Conservation (phyloP, 2,329 filamentous ascomycete species). For the Tothia fuscella region DNA sequence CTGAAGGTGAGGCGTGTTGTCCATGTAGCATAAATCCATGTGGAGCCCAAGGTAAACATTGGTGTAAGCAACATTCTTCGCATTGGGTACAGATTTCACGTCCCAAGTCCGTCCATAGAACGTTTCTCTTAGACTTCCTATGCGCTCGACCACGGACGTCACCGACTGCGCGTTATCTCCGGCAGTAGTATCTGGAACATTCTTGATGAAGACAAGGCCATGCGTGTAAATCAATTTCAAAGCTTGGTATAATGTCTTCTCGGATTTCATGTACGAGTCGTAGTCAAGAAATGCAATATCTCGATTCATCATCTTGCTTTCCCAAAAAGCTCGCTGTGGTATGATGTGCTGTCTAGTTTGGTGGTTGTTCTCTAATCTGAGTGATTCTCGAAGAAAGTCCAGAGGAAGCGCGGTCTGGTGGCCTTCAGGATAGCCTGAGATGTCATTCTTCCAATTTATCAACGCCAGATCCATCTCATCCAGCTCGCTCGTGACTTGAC, state of each 20-base stretch:
- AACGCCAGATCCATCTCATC: constrained; percentile 22
- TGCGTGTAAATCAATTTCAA: constrained; percentile 50
- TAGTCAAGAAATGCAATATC: constrained; percentile 53
- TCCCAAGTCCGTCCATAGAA: constrained; percentile 92
- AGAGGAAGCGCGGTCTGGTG: constrained; percentile 30
- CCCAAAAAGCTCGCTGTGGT: constrained; percentile 32
- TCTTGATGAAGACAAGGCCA: constrained; percentile 66
- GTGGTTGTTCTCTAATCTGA: constrained; percentile 7
- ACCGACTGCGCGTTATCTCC: constrained; percentile 50
- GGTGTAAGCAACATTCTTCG: constrained; percentile 87
- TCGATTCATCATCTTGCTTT: constrained; percentile 31
- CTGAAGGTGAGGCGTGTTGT: constrained; percentile 68
- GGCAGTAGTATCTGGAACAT: constrained; percentile 44
- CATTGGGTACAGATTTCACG: constrained; percentile 66
- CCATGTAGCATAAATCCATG: constrained; percentile 85
- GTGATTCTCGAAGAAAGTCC: constrained; percentile 14
- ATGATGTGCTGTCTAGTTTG: background rate
- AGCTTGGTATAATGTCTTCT: constrained; percentile 45
- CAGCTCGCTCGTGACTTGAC: constrained; percentile 23
- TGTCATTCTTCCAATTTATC: constrained; percentile 51
- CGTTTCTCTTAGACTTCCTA: constrained; percentile 71
- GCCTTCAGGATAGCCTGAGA: constrained; percentile 29
- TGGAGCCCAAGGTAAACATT: constrained; percentile 72
- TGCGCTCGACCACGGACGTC: constrained; percentile 53
- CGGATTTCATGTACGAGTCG: constrained; percentile 54